phyloP scores from a whole-genome alignment of 108 stramenopile genomes.

The Aurantiochytrium sp. region DNA sequence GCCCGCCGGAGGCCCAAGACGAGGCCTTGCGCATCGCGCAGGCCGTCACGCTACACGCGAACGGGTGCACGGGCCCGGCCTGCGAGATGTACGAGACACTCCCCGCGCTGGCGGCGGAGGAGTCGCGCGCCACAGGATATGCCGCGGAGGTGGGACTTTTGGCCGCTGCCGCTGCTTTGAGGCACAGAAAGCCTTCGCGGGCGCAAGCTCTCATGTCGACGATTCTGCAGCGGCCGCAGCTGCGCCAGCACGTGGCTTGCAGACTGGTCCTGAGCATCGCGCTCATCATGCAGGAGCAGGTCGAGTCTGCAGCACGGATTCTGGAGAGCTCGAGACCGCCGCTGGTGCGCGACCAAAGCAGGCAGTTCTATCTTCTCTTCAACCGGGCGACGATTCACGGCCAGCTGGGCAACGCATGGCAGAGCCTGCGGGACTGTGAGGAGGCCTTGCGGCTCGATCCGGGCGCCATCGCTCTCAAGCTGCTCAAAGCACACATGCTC shows the following conservation, averaged over 20 bases:
- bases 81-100: not conserved
- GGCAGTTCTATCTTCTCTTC: not conserved
- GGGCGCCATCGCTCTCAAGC: not conserved
- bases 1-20: not conserved
- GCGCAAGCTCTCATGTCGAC: not conserved
- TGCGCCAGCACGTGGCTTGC: not conserved
- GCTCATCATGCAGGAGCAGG: not conserved
- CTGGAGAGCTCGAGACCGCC: not conserved
- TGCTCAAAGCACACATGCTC: not conserved
- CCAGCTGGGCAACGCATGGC: not conserved
- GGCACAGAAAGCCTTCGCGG: not conserved
- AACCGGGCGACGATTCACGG: not conserved
- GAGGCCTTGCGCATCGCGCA: not conserved
- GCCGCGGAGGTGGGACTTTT: not conserved
- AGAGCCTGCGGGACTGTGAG: not conserved
- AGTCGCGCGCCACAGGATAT: too few species aligned
- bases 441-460: not conserved
- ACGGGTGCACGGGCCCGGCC: not conserved
- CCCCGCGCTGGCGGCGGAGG: not conserved
- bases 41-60: not conserved
- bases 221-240: not conserved
- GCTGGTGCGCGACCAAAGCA: not conserved
- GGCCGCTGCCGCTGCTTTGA: not conserved
- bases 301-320: not conserved
- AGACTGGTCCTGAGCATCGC: not conserved